Conservation (phyloP, 2,329 filamentous ascomycete species). For the Metarhizium album region DNA sequence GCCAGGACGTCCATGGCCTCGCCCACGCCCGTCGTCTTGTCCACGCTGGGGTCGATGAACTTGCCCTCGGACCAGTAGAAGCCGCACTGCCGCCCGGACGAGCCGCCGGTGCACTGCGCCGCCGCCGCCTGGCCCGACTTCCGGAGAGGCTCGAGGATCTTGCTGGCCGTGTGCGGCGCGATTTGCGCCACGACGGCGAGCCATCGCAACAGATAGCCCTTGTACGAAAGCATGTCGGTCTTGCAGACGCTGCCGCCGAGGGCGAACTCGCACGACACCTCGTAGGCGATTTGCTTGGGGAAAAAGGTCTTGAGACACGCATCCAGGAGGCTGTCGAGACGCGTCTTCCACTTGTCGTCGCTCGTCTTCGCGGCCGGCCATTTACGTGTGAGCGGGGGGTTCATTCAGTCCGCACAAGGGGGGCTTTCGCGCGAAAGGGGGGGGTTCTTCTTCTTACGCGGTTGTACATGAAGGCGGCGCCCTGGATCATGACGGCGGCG, state of each 20-base stretch:
- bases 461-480: slow-evolving; percentile 50
- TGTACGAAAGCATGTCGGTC: slow-evolving; percentile 47
- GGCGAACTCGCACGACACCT: slow-evolving; percentile 43
- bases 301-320: slow-evolving; percentile 36
- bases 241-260: slow-evolving; percentile 31
- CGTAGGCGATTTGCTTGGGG: slow-evolving; percentile 45
- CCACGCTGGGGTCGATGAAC: slow-evolving; percentile 18
- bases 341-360: slow-evolving; percentile 37
- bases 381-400: not conserved
- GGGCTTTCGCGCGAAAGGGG: too few relatives aligned
- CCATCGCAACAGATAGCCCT: slow-evolving; percentile 42
- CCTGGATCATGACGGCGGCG: slow-evolving; percentile 39
- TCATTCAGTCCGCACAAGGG: not conserved
- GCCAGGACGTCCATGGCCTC: slow-evolving; percentile 45
- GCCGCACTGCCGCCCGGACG: slow-evolving; percentile 34
- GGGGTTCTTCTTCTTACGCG: slow-evolving; percentile 16
- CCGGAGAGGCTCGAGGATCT: slow-evolving; percentile 34
- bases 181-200: slow-evolving; percentile 37
- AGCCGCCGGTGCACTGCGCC: slow-evolving; percentile 34
- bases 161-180: slow-evolving; percentile 34
- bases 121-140: slow-evolving; percentile 39
- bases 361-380: slow-evolving; percentile 12
- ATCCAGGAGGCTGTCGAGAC: slow-evolving; percentile 39
- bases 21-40: slow-evolving; percentile 41
- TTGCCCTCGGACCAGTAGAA: slow-evolving; percentile 34